Conservation (phyloP, 129 eudicot genomes). For the Solidago caesia region DNA sequence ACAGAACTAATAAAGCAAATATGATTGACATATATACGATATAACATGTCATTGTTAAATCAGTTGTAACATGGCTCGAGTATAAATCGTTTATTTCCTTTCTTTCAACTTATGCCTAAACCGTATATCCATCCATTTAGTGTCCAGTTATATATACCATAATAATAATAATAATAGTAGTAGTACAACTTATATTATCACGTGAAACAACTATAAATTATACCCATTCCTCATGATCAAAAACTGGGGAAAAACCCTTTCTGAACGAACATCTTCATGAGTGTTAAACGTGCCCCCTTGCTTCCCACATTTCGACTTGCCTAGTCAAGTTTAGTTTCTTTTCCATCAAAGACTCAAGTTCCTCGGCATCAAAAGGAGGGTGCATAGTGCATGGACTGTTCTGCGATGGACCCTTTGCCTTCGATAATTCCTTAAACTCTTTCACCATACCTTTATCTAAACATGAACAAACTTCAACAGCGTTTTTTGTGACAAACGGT, state of each 20-base stretch:
- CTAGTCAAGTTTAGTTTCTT: constrained; percentile 32
- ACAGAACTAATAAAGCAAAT: too few species aligned
- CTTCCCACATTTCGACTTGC: constrained; percentile 48
- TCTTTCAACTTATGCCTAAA: not conserved
- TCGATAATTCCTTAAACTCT: constrained; percentile 38
- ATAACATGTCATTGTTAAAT: not conserved
- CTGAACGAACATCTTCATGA: not conserved
- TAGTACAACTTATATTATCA: too few species aligned
- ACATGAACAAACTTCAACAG: constrained; percentile 49
- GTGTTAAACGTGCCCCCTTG: constrained; percentile 20
- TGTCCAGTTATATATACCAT: constrained; percentile 5
- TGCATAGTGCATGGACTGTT: constrained; percentile 41
- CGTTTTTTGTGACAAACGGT: constrained; percentile 44
- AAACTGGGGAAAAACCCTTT: not conserved
- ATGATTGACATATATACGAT: too few species aligned
- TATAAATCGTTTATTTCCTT: constrained; percentile 3
- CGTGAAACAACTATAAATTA: not conserved
- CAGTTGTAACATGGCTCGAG: not conserved
- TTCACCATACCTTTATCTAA: constrained; percentile 28
- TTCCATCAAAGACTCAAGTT: constrained; percentile 25
- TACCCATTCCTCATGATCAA: not conserved
- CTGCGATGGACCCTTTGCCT: constrained; percentile 36
- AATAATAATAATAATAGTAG: too few species aligned
- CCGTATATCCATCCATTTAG: not conserved
- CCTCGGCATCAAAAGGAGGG: constrained; percentile 35